These are phyloP conservation scores for Selenicereus undatus DNA, from an alignment of 148 eudicot genomes.

Conservation along the genomic window DNA sequence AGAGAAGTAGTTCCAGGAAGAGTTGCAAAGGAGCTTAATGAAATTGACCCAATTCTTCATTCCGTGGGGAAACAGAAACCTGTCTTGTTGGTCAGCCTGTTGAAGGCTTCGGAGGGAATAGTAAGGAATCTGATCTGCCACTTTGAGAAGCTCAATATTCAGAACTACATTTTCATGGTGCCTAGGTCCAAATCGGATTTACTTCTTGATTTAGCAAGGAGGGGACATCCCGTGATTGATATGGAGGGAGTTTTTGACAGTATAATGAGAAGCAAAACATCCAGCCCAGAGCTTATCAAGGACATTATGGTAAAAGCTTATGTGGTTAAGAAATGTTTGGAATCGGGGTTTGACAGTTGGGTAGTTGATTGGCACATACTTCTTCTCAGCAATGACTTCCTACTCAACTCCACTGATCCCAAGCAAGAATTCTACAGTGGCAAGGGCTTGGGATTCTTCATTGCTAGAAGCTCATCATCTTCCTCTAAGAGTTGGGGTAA, in stretches of 20 bases:
- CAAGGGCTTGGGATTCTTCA: conserved; percentile 36
- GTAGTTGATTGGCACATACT: conserved; percentile 51
- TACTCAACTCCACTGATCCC: conserved; percentile 31
- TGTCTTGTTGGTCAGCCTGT: conserved; percentile 50
- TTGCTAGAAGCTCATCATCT: conserved; percentile 49
- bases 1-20: conserved; percentile 63
- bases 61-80: conserved; percentile 53
- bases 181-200: conserved; percentile 47
- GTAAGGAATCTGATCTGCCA: conserved; percentile 75
- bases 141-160: conserved; percentile 65
- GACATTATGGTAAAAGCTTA: conserved; percentile 49
- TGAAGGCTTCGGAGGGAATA: conserved; percentile 35
- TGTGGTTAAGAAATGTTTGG: conserved; percentile 51
- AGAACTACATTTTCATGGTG: conserved; percentile 64
- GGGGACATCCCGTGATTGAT: conserved; percentile 79
- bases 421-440: conserved; percentile 43
- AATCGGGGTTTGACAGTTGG: conserved; percentile 56
- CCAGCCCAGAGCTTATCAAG: conserved; percentile 33
- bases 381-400: conserved; percentile 35
- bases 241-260: conserved; percentile 40
- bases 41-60: conserved; percentile 44
- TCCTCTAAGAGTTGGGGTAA: conserved; percentile 46
- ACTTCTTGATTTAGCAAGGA: conserved; percentile 64
- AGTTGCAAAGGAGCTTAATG: conserved; percentile 44
- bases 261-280: conserved; percentile 28